Base-by-base conservation (phyloP, 2,329 filamentous ascomycete genomes). In the Botrytis fragariae region DNA sequence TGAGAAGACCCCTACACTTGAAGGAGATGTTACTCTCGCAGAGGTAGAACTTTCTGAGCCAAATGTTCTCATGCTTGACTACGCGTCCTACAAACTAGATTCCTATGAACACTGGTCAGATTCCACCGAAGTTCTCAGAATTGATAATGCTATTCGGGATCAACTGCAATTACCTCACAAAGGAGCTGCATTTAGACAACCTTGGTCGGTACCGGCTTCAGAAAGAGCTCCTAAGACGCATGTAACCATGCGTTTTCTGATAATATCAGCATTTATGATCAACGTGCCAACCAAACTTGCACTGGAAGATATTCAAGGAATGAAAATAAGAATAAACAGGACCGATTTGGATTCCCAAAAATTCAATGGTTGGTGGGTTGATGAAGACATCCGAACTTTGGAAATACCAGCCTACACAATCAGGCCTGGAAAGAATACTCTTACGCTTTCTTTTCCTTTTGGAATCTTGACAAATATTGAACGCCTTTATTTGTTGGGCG, bases 51-150 rank as follows among this genome's bases (percentile, higher is more conserved):
- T 81, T 10, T 78, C 79, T 0, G 80, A 81, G 64, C 78, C 76
- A 0, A 81, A 81, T 54, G 80, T 81, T 20, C 72, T 81, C 5
- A 74, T 81, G 20, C 76, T 81, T 4, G 80, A 81, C 72, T 79
- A 78, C 57, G 80, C 79, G 2, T 70, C 74, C 20, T 81, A 78
- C 73, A 77, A 77, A 54, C 71, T 81, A 14, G 73, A 77, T 59
- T 74, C 74, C 35, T 73, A 71, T 16, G 60, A 68, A 39, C 25
- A 57, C 10, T 80, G 78, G 78, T 76, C 76, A 12, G 44, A 68
- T 14, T 61, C 72, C 1, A 74, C 72, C 3, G 80, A 81, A 63
- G 76, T 81, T 37, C 77, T 81, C 8, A 75, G 74, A 42, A 78
- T 81, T 25, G 80, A 81, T 45, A 81, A 81, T 29, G 74, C 77